Base-by-base conservation (phyloP, 306 rosid genomes). In the Cyamopsis tetragonoloba region DNA sequence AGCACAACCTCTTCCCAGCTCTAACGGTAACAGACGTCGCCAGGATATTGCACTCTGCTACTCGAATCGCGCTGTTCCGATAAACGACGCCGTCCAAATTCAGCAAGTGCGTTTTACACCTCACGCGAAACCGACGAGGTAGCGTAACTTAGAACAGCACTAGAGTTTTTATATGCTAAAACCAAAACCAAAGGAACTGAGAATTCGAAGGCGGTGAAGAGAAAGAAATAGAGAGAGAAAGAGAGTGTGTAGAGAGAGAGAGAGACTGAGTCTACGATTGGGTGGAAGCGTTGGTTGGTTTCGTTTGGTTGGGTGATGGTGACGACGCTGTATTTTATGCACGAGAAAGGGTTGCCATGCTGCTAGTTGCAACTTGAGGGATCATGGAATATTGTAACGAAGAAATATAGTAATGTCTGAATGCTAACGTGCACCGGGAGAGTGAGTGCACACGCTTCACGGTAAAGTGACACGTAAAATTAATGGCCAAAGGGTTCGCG, bases 291-390 rank as follows among this genome's bases (percentile, higher is more conserved):
- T 12, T 42, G 47, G 68, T 76, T 48, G 74, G 74, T 51, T 64
- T 76, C 41, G 74, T 71, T 51, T 64, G 8, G 66, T 28, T 54
- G 17, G 26, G 28, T 30, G 68, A 38, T 39, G 15, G 27, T 28
- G 64, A 66, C 1, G 17, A 44, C 10, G 73, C 34, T 23, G 72
- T 50, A 66, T 81, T 75, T 74, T 79, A 69, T 59, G 85, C 75
- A 5, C 47, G 15, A 28, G 44, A 70, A 31, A 48, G 49, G 38
- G 22, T 12, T 61, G 55, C 8, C 9, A 59, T 56, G 71, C 71
- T 10, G n/a, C n/a, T n/a, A n/a, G n/a, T n/a, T n/a, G n/a, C n/a
- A n/a, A 62, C 55, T 70, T 70, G 76, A 17, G 48, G 64, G 28
- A 35, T 19, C 46, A 14, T 63, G 71, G 79, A 74, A 30, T 27